A percentile compares a stretch with the other conserved stretches of the same genome.
Conservation (phyloP, 805 yeast species). For the Kodamaea fukazawae region DNA sequence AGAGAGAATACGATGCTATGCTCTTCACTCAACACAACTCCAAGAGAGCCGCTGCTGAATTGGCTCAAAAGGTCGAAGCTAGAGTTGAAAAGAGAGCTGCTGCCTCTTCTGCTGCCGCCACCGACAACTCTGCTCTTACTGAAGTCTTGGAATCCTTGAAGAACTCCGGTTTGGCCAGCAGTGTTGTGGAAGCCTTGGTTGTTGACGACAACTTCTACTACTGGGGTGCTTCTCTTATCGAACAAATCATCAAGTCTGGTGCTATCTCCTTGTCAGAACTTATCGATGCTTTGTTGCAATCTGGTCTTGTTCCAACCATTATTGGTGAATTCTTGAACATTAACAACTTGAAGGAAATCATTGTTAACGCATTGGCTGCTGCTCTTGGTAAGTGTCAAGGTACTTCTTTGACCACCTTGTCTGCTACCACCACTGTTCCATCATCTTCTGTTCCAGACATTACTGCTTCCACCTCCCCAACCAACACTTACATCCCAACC, state of each 20-base stretch:
- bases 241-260: constrained; percentile 26
- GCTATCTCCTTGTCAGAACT: constrained; percentile 28
- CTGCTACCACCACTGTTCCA: constrained; percentile 25
- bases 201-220: constrained; percentile 35
- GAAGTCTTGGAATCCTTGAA: constrained; percentile 43
- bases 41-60: constrained; percentile 7
- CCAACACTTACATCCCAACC: constrained; percentile 9
- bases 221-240: constrained; percentile 38
- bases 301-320: constrained; percentile 38
- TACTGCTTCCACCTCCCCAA: constrained; percentile 16
- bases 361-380: constrained; percentile 43
- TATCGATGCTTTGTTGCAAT: constrained; percentile 28
- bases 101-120: constrained; percentile 6
- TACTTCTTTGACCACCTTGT: constrained; percentile 22
- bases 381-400: constrained; percentile 38
- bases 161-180: constrained; percentile 40
- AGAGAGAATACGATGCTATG: constrained; percentile 18
- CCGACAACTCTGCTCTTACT: constrained; percentile 16
- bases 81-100: constrained; percentile 3
- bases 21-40: constrained; percentile 1
- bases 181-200: constrained; percentile 37
- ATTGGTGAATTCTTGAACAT: constrained; percentile 38
- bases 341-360: constrained; percentile 37
- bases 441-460: constrained; percentile 13
- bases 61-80: constrained; percentile 4